Evolutionary conservation across 495 filamentous ascomycete species (phyloP).

Genomic region (Penicillium antarcticum): DNA sequence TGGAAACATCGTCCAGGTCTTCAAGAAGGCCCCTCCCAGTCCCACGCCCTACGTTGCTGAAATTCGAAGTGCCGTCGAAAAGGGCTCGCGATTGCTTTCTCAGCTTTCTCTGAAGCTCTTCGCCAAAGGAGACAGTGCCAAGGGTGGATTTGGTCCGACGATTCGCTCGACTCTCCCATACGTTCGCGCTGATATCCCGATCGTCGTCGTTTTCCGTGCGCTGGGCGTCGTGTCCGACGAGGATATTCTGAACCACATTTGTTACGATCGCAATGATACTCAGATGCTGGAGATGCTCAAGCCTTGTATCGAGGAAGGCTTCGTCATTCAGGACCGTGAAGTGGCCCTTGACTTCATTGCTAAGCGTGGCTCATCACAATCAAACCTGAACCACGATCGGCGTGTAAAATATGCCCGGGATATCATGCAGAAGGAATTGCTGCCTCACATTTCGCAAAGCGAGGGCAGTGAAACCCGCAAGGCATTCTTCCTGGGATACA

Average conservation of each 20-base stretch:
- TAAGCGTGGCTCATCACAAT: constrained; percentile 73
- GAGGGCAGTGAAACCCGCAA: constrained; percentile 97
- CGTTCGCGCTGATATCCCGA: constrained; percentile 88
- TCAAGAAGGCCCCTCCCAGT: constrained; percentile 88
- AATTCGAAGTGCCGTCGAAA: constrained; percentile 94
- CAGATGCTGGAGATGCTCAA: constrained; percentile 97
- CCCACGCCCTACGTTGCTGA: constrained; percentile 90
- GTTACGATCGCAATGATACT: constrained; percentile 90
- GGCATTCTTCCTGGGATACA: constrained; percentile 98
- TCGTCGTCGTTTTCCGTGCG: constrained; percentile 91
- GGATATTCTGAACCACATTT: constrained; percentile 96
- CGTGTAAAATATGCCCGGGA: constrained; percentile 89
- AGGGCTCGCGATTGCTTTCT: constrained; percentile 89
- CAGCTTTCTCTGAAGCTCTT: constrained; percentile 85
- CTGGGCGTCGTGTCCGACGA: constrained; percentile 96
- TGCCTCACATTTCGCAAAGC: constrained; percentile 93
- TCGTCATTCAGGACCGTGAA: constrained; percentile 92
- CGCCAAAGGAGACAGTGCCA: constrained; percentile 72
- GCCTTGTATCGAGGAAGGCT: constrained; percentile 93
- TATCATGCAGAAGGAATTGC: constrained; percentile 92
- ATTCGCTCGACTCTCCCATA: constrained; percentile 89
- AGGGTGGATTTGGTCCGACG: constrained; percentile 78
- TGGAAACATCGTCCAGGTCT: constrained; percentile 97
- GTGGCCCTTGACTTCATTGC: constrained; percentile 96
- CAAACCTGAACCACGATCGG: constrained; percentile 71